These are phyloP conservation scores for Yarrowia divulgata DNA, from an alignment of 805 yeast species.

Conservation along the genomic window DNA sequence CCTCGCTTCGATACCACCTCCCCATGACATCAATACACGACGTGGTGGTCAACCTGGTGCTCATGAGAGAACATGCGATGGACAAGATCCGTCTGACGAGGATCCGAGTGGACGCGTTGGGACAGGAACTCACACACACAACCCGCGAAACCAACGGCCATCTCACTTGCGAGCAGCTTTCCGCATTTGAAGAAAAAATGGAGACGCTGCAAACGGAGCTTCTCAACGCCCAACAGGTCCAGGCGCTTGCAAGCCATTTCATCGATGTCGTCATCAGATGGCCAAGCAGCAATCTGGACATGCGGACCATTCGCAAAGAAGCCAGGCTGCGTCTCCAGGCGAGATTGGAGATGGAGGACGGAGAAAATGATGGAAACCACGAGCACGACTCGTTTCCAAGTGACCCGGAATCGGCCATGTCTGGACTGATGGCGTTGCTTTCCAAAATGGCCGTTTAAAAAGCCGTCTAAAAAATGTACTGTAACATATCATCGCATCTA, in stretches of 20 bases:
- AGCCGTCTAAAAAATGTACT: not conserved
- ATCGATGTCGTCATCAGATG: slow-evolving; percentile 33
- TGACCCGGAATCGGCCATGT: slow-evolving; percentile 14
- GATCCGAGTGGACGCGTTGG: slow-evolving; percentile 6
- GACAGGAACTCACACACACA: slow-evolving; percentile 17
- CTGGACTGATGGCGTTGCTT: slow-evolving; percentile 3
- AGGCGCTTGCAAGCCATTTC: slow-evolving; percentile 23
- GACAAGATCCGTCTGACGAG: slow-evolving; percentile 15
- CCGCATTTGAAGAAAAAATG: slow-evolving; percentile 31
- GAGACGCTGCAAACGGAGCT: slow-evolving; percentile 15
- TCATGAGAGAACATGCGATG: slow-evolving; percentile 27
- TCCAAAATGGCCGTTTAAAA: not conserved
- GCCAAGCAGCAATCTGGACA: slow-evolving; percentile 24
- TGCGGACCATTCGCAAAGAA: slow-evolving; percentile 6
- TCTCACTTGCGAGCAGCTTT: slow-evolving; percentile 35
- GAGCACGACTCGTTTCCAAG: not conserved
- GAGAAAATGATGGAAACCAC: not conserved
- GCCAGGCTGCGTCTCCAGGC: not conserved
- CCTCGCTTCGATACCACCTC: not conserved
- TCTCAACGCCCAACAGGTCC: slow-evolving; percentile 26
- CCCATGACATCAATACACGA: slow-evolving; percentile 9
- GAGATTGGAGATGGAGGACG: slow-evolving; percentile 3
- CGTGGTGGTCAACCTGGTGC: slow-evolving; percentile 22
- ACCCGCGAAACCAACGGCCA: slow-evolving; percentile 22
- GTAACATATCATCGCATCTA: not conserved